Evolutionary conservation across 169 alveolate species (phyloP).

Genomic region (Cryptosporidium felis): DNA sequence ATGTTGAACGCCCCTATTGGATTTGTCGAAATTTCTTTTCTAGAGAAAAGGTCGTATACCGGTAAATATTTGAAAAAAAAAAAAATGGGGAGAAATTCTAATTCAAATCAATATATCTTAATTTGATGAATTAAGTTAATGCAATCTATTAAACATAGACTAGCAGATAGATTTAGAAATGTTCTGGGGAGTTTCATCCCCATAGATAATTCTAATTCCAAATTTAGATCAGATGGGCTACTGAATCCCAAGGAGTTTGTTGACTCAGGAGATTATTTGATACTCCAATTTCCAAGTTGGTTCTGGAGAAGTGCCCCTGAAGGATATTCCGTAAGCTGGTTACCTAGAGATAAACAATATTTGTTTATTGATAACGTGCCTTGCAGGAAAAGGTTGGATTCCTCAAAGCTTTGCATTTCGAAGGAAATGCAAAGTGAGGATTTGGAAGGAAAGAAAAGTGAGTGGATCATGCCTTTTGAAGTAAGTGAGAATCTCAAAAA

Average conservation of each 20-base stretch:
- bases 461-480: slow-evolving; percentile 18
- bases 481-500: background rate
- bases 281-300: slow-evolving; percentile 76
- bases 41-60: too few relatives aligned
- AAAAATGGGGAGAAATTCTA: background rate
- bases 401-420: slow-evolving; percentile 52
- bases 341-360: slow-evolving; percentile 74
- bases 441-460: slow-evolving; percentile 15
- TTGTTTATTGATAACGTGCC: slow-evolving; percentile 73
- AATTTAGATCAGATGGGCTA: slow-evolving; percentile 70
- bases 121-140: background rate
- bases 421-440: background rate
- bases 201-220: slow-evolving; percentile 20
- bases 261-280: slow-evolving; percentile 77
- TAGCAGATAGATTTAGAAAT: slow-evolving; percentile 46
- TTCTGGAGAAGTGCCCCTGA: slow-evolving; percentile 75
- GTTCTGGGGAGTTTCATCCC: slow-evolving; percentile 21
- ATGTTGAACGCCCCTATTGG: too few relatives aligned
- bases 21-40: too few relatives aligned
- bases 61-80: slow-evolving; percentile 8
- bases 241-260: slow-evolving; percentile 77
- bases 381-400: slow-evolving; percentile 73
- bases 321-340: slow-evolving; percentile 70
- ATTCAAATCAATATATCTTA: background rate
- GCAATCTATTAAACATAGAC: slow-evolving; percentile 31